A percentile compares a stretch with the other conserved stretches of the same genome.
Evolutionary conservation across 352 stramenopile genomes (phyloP).

Genomic region (Pythium aquatile): DNA sequence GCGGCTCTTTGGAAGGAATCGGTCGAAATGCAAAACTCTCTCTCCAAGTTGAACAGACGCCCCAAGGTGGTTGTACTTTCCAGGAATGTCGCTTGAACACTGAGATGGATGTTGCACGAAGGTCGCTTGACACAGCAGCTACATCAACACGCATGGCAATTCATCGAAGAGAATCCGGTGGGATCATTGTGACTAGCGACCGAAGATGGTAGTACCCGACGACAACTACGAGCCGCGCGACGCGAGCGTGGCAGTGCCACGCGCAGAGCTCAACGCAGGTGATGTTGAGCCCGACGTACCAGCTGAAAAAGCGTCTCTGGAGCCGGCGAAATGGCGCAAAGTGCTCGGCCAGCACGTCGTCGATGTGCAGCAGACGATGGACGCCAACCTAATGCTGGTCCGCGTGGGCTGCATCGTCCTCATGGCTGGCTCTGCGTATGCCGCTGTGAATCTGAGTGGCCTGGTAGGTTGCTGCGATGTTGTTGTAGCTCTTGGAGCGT

Average conservation of each 20-base stretch:
- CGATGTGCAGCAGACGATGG: slow-evolving; percentile 40
- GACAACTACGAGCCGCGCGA: neutral
- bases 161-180: neutral
- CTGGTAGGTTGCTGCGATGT: slow-evolving; percentile 27
- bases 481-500: neutral
- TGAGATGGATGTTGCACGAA: slow-evolving; percentile 20
- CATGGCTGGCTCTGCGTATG: slow-evolving; percentile 40
- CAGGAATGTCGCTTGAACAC: slow-evolving; percentile 13
- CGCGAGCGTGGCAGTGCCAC: neutral
- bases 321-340: slow-evolving; percentile 20
- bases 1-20: slow-evolving; percentile 3
- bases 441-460: slow-evolving; percentile 52
- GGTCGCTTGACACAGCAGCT: slow-evolving; percentile 5
- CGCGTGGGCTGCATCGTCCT: slow-evolving; percentile 51
- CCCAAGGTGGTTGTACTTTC: slow-evolving; percentile 17
- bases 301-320: neutral
- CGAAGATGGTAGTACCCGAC: slow-evolving; percentile 19
- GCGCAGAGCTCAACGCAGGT: neutral
- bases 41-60: slow-evolving; percentile 12
- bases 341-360: slow-evolving; percentile 15
- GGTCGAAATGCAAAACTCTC: no score
- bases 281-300: neutral
- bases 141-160: slow-evolving; percentile 11
- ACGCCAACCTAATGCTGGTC: slow-evolving; percentile 69
- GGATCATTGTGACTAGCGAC: neutral